Conservation (phyloP, 768 basidiomycete genomes). For the Leccinellum albellum region DNA sequence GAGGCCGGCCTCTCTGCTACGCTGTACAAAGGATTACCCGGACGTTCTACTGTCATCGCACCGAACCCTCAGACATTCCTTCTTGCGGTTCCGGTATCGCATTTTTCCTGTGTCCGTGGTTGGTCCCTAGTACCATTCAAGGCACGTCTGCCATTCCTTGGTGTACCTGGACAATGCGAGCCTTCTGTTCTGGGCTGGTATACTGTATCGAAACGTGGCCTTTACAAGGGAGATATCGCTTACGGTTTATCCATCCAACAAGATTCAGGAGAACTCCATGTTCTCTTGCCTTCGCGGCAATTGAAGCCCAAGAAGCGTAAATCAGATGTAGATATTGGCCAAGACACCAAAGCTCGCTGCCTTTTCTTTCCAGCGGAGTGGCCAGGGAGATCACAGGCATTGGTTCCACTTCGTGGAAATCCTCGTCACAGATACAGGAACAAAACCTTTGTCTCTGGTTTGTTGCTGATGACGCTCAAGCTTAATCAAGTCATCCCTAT, state of each 20-base stretch:
- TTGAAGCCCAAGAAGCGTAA: background rate
- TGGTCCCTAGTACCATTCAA: background rate
- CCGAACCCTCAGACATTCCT: background rate
- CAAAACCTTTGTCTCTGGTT: no score
- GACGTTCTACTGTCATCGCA: no score
- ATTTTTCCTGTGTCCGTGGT: background rate
- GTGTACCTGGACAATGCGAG: no score
- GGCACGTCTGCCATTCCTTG: background rate
- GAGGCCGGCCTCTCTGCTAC: background rate
- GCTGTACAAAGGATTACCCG: background rate
- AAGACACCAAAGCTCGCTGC: no score
- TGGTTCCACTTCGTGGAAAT: no score
- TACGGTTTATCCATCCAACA: background rate
- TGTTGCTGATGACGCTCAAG: no score
- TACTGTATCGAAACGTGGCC: background rate
- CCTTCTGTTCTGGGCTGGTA: background rate
- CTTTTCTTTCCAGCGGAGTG: no score
- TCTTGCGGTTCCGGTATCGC: background rate
- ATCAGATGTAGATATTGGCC: no score
- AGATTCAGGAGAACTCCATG: background rate
- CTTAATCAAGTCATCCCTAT: no score
- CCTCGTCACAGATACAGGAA: no score
- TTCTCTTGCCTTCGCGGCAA: background rate
- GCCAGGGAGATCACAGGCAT: no score
- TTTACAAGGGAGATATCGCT: background rate